Evolutionary conservation across 306 rosid species (phyloP).

Genomic region (Sophora flavescens): DNA sequence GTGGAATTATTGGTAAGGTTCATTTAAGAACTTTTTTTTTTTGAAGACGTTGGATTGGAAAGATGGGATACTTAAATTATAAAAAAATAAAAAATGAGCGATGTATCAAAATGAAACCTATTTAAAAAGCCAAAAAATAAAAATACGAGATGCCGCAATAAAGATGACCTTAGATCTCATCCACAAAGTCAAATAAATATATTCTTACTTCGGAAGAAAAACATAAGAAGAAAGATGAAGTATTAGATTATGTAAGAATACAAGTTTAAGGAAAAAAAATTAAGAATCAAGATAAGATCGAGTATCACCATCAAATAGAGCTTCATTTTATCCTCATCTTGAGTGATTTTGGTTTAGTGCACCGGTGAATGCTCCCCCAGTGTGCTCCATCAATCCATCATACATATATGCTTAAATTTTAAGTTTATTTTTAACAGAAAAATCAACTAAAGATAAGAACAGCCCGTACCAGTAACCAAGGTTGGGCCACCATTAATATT

Average conservation of each 20-base stretch:
- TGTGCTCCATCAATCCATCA: too few species aligned
- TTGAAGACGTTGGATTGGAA: too few species aligned
- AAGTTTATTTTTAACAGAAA: conserved; percentile 24
- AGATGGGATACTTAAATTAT: too few species aligned
- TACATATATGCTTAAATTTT: conserved; percentile 4
- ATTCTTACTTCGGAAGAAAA: not conserved
- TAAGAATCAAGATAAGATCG: conserved; percentile 39
- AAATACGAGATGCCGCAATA: too few species aligned
- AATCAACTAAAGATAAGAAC: not conserved
- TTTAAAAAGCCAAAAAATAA: too few species aligned
- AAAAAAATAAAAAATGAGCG: too few species aligned
- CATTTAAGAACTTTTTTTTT: too few species aligned
- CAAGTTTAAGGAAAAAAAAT: too few species aligned
- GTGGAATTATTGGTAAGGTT: too few species aligned
- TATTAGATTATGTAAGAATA: not conserved
- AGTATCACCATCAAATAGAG: not conserved
- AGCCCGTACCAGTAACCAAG: conserved; percentile 1
- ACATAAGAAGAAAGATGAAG: not conserved
- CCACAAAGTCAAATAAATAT: not conserved
- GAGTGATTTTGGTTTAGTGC: not conserved
- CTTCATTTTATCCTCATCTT: not conserved
- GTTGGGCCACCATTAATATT: conserved; percentile 11
- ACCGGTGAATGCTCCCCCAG: not conserved
- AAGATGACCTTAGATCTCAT: conserved; percentile 19
- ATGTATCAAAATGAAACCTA: too few species aligned